phyloP scores from a whole-genome alignment of 441 rosid genomes.

The Theobroma grandiflorum region DNA sequence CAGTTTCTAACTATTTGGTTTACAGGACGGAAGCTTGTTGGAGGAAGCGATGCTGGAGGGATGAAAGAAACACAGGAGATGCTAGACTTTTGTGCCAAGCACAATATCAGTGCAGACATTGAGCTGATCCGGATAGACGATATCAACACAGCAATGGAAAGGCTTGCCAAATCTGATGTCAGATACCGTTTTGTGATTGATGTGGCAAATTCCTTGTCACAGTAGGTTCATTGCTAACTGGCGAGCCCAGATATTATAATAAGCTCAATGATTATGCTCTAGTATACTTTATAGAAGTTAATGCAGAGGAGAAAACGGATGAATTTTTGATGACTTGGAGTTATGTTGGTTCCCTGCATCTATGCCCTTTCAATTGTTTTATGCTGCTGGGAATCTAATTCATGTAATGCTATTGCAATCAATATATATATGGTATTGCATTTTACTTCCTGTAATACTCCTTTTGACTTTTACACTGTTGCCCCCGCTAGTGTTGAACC shows the following conservation, averaged over 20 bases:
- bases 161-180: constrained; percentile 81
- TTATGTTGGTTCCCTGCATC: background rate
- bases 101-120: constrained; percentile 70
- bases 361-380: background rate
- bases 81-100: constrained; percentile 85
- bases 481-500: background rate
- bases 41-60: constrained; percentile 83
- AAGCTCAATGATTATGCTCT: background rate
- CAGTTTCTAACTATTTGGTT: background rate
- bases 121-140: constrained; percentile 72
- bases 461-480: background rate
- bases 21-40: constrained; percentile 72
- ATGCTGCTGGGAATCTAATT: background rate
- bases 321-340: background rate
- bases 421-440: background rate
- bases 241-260: constrained; percentile 14
- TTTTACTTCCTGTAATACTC: background rate
- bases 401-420: background rate
- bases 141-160: constrained; percentile 72
- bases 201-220: constrained; percentile 59
- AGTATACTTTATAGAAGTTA: background rate
- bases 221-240: constrained; percentile 23
- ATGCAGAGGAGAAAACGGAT: background rate
- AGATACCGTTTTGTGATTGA: constrained; percentile 86
- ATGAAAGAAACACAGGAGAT: constrained; percentile 89